Conservation (phyloP, 805 yeast species). For the Zygosaccharomyces gambellarensis region DNA sequence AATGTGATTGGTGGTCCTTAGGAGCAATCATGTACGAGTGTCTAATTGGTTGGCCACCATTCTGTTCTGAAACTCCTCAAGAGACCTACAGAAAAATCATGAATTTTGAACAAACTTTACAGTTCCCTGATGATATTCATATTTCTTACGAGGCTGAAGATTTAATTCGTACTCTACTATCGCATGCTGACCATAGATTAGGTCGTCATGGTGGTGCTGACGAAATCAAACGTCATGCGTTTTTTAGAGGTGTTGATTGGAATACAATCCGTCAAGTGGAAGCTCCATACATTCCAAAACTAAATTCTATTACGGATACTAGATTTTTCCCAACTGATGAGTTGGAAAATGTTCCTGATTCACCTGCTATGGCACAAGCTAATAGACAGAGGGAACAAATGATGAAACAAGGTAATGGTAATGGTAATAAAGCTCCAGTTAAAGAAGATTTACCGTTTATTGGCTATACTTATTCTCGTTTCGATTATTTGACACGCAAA, state of each 20-base stretch:
- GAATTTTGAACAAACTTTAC: constrained; percentile 84
- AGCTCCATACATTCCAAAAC: constrained; percentile 90
- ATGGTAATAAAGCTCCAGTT: constrained; percentile 40
- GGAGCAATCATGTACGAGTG: constrained; percentile 98
- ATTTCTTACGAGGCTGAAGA: constrained; percentile 86
- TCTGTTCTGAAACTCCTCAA: constrained; percentile 90
- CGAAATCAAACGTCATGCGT: constrained; percentile 85
- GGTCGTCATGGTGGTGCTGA: constrained; percentile 91
- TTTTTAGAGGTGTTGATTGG: constrained; percentile 96
- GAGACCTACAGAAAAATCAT: constrained; percentile 88
- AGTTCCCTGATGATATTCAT: constrained; percentile 89
- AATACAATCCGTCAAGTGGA: constrained; percentile 77
- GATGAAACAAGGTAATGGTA: constrained; percentile 39
- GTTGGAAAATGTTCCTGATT: constrained; percentile 88
- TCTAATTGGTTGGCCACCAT: constrained; percentile 95
- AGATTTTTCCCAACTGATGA: constrained; percentile 98
- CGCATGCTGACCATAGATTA: constrained; percentile 71
- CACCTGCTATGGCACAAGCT: constrained; percentile 67
- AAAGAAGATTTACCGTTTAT: constrained; percentile 92
- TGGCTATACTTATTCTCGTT: constrained; percentile 93
- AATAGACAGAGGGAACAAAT: constrained; percentile 58
- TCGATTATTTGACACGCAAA: constrained; percentile 82
- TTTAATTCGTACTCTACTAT: constrained; percentile 68
- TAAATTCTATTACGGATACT: constrained; percentile 90
- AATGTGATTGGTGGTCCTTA: constrained; percentile 97